A percentile compares a stretch with the other conserved stretches of the same genome.
Evolutionary conservation across 495 filamentous ascomycete genomes (phyloP).

Genomic region (Margaritispora aquatica): DNA sequence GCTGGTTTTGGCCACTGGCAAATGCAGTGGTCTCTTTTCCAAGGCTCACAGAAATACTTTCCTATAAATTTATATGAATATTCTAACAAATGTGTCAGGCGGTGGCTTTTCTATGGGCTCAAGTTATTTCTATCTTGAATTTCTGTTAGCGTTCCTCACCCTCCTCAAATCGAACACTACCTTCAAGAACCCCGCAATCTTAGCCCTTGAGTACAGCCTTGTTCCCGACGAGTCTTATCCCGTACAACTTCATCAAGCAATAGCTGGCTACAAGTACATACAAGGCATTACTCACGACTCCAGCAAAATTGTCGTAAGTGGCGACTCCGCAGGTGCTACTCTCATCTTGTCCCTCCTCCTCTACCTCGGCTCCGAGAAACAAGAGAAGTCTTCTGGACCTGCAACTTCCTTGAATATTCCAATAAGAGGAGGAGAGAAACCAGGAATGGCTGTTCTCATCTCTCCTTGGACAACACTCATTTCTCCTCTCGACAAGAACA

Average conservation of each 20-base stretch:
- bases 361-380: slow-evolving; percentile 34
- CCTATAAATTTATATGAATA: no score
- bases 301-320: slow-evolving; percentile 53
- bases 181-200: slow-evolving; percentile 67
- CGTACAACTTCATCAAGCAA: slow-evolving; percentile 57
- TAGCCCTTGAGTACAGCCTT: slow-evolving; percentile 71
- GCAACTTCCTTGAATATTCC: slow-evolving; percentile 1
- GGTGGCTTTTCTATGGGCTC: slow-evolving; percentile 78
- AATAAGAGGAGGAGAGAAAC: slow-evolving; percentile 12
- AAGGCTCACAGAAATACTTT: no score
- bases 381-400: slow-evolving; percentile 10
- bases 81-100: slow-evolving; percentile 29
- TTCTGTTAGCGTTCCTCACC: slow-evolving; percentile 58
- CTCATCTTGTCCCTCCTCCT: slow-evolving; percentile 63
- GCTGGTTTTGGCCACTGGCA: no score
- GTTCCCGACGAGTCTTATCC: slow-evolving; percentile 69
- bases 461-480: slow-evolving; percentile 58
- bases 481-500: slow-evolving; percentile 48
- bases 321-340: slow-evolving; percentile 70
- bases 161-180: slow-evolving; percentile 46
- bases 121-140: slow-evolving; percentile 74
- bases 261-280: slow-evolving; percentile 60
- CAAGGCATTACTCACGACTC: slow-evolving; percentile 46
- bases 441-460: slow-evolving; percentile 46
- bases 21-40: no score